phyloP scores from a whole-genome alignment of 2,329 filamentous ascomycete genomes.

The Claviceps spartinae region DNA sequence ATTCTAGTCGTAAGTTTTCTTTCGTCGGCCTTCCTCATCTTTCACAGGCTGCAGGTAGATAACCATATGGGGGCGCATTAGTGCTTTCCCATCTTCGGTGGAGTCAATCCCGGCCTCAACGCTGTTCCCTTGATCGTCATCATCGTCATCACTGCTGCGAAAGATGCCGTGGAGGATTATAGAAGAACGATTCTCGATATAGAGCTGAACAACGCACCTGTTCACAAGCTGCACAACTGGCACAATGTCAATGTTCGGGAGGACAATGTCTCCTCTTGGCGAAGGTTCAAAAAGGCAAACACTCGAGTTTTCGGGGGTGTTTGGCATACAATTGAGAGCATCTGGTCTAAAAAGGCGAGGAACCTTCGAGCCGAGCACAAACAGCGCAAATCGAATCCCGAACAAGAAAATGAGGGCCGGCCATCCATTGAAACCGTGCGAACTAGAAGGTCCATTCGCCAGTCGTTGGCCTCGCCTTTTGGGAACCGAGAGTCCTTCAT shows the following conservation, averaged over 20 bases:
- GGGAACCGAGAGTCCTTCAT: conserved; percentile 37
- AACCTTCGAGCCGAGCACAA: conserved; percentile 36
- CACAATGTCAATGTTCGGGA: conserved; percentile 86
- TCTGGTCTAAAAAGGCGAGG: conserved; percentile 39
- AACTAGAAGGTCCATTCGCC: conserved; percentile 20
- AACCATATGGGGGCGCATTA: conserved; percentile 25
- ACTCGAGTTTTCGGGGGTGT: conserved; percentile 46
- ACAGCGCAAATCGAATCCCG: conserved; percentile 10
- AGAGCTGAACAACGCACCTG: conserved; percentile 88
- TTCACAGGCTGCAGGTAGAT: background rate
- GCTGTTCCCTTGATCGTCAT: conserved; percentile 90
- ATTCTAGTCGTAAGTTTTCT: conserved; percentile 67
- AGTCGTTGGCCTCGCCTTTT: conserved; percentile 36
- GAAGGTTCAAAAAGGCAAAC: conserved; percentile 78
- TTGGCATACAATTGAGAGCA: conserved; percentile 30
- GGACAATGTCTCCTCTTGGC: conserved; percentile 76
- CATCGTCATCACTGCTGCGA: conserved; percentile 73
- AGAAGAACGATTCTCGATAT: conserved; percentile 81
- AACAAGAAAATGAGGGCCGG: conserved; percentile 38
- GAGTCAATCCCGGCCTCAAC: conserved; percentile 76
- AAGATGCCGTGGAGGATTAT: conserved; percentile 93
- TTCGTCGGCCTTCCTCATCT: background rate
- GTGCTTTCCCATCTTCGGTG: conserved; percentile 96
- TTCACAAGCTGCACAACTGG: conserved; percentile 80
- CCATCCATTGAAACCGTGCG: conserved; percentile 37